phyloP scores from a whole-genome alignment of 75 land plant genomes.

The Azolla pinnata region DNA sequence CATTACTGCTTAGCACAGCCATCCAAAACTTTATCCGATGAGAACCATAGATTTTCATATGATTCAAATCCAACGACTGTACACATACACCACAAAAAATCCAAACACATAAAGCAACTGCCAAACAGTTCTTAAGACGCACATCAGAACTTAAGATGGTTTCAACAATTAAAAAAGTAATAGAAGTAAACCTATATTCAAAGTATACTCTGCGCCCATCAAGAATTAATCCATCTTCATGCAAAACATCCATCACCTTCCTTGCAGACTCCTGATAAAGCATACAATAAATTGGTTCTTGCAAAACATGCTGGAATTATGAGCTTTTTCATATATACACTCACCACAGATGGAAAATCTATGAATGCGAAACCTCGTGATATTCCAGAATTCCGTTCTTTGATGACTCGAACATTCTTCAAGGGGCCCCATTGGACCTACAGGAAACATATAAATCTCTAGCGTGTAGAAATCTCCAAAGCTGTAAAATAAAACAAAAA shows the following conservation, averaged over 20 bases:
- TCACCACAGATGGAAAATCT: constrained; percentile 94
- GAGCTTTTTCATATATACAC: constrained; percentile 2
- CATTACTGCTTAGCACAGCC: constrained; percentile 7
- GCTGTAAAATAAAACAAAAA: not conserved
- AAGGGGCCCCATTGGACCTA: constrained; percentile 99
- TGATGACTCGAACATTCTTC: constrained; percentile 93
- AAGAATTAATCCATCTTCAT: constrained; percentile 81
- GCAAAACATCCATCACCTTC: constrained; percentile 78
- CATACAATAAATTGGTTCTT: not conserved
- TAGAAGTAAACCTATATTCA: constrained; percentile 68
- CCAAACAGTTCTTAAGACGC: not conserved
- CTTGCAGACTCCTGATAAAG: constrained; percentile 69
- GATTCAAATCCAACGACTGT: too few relatives aligned
- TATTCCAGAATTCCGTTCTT: constrained; percentile 79
- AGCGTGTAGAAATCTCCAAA: too few relatives aligned
- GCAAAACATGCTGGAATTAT: not conserved
- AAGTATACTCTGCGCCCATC: constrained; percentile 83
- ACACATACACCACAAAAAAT: not conserved
- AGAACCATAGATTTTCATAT: too few relatives aligned
- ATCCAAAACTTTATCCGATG: too few relatives aligned
- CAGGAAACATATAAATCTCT: not conserved
- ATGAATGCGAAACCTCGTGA: constrained; percentile 99
- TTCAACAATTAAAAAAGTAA: not conserved
- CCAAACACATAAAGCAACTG: not conserved
- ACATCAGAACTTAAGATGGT: not conserved